A percentile compares a stretch with the other conserved stretches of the same genome.
These are phyloP conservation scores for Glycine latifolia DNA, from an alignment of 306 rosid genomes.

Conservation along the genomic window DNA sequence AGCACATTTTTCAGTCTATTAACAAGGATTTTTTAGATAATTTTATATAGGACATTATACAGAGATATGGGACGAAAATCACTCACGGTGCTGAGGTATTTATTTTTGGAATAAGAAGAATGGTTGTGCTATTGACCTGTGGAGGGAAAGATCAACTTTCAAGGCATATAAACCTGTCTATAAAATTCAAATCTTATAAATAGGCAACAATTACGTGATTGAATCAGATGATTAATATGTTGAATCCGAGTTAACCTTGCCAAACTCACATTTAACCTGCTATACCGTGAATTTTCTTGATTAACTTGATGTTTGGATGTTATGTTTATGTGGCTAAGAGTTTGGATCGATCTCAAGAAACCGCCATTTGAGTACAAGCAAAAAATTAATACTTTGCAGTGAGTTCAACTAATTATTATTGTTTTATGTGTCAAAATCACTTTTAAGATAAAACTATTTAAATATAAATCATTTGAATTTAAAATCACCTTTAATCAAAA, in stretches of 20 bases:
- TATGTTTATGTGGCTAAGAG: background rate
- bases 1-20: too few species aligned
- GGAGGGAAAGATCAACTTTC: too few species aligned
- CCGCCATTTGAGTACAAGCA: background rate
- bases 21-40: too few species aligned
- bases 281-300: background rate
- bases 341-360: background rate
- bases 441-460: background rate
- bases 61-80: too few species aligned
- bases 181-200: background rate
- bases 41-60: too few species aligned
- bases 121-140: too few species aligned
- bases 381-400: background rate
- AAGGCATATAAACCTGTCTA: background rate
- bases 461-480: background rate
- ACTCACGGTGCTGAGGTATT: too few species aligned
- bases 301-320: background rate
- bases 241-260: background rate
- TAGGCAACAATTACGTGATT: background rate
- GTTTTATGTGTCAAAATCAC: background rate
- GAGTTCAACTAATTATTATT: background rate
- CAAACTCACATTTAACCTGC: background rate
- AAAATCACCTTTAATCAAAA: background rate
- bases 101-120: too few species aligned
- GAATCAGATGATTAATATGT: background rate